Base-by-base conservation (phyloP, 495 filamentous ascomycete species). In the Penicillium fimorum region DNA sequence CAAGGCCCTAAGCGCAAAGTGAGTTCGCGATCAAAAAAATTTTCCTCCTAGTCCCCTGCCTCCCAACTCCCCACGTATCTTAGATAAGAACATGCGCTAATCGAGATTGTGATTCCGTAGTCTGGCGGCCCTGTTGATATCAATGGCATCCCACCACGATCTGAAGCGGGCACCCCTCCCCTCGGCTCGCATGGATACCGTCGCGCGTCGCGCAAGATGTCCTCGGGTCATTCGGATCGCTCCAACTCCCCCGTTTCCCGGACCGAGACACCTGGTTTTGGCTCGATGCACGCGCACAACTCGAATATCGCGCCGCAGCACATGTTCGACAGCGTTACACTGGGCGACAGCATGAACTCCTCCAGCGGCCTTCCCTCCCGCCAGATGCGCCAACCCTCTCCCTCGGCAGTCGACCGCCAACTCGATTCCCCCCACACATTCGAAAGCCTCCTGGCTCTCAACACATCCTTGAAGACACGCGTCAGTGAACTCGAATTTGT, bases 401-500 rank as follows among this genome's bases (percentile, higher is more conserved):
- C 90, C 3, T 90, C 91, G 1, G 74, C 89, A 56, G 87, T 87
- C 55, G 88, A 92, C 49, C 85, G 88, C 44, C 84, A 88, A 46
- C 76, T 86, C 24, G 90, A 95, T 32, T 79, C 87, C 5, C 84
- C 89, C 7, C 89, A 87, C 61, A 89, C 88, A 10, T 91, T 90
- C 61, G 92, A 96, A 62, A 83, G 86, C 47, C 76, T 95, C 11
- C 75, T 90, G 44, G 84, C 87, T 12, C 79, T 84, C 45, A 96
- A 96, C 68, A 87, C 87, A 15, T 84, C 83, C 41, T 76, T 97
- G 35, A 94, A 92, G 76, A 97, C 92, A 6, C 86, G 92, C 25
- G 92, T 97, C 46, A 89, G 82, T 62, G 94, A 99, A 69, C 79
- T 99, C 20, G 94, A 99, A 67, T 83, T 99, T 47, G 95, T 99